Base-by-base conservation (phyloP, 2,329 filamentous ascomycete species). In the Orbilia oligospora region DNA sequence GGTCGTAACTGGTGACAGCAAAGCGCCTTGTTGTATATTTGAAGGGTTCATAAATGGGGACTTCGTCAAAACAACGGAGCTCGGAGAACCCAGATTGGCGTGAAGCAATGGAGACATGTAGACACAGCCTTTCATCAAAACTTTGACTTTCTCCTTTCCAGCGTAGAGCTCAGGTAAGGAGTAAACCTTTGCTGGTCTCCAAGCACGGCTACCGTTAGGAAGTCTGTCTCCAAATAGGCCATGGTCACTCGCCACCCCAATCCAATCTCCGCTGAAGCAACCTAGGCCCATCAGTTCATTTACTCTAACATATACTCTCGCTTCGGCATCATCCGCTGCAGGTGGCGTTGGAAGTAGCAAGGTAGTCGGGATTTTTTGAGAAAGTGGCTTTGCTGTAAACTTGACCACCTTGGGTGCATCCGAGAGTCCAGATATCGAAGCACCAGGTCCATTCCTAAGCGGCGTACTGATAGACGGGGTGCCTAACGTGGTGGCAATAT, bases 201-300 rank as follows among this genome's bases (percentile, higher is more conserved):
- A 97, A 61, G 76, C 76, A n/a, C 76, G 68, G 24, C 68, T 73
- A 5, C 76, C 76, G 27, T 79, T 73, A 14, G 76, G 69, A 16
- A 79, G 48, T 22, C 76, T 69, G n/a, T 79, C 76, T 6, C 81
- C 81, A 30, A 89, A 87, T 0, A 87, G 83, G 41, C 71, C 73
- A 3, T 71, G 55, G 8, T 66, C 63, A 8, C 78, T 58, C 3
- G 68, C 80, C 83, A 71, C 83, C 82, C 78, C 85, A 83, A 97
- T 93, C 96, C 96, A 99, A 83, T 99, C 96, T 33, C 96, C 96
- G 0, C 95, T 98, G 83, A 99, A 99, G 84, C 95, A 98, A 16
- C 95, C 94, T 68, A 99, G 91, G 81, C 94, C 94, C 14, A 93
- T 91, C 20, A 99, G 85, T 0, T 93, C 93, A 72, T 90, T 91